Evolutionary conservation across 1,284 basidiomycete species (phyloP).

Genomic region (Ustilago cynodontis): DNA sequence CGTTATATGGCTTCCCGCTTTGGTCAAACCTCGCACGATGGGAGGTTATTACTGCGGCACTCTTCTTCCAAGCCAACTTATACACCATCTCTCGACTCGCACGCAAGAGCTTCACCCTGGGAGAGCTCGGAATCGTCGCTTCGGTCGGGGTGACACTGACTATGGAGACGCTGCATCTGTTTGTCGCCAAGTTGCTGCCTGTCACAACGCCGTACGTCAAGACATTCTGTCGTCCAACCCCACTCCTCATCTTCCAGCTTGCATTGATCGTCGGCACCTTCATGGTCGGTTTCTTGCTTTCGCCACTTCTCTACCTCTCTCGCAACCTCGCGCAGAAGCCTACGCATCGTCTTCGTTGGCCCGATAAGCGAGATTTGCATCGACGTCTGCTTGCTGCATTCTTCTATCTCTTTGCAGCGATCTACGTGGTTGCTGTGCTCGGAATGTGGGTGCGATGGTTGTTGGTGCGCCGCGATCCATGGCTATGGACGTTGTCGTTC

Average conservation of each 20-base stretch:
- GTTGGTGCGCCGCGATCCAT: conserved; percentile 85
- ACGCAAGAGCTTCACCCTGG: conserved; percentile 91
- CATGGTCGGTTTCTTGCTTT: conserved; percentile 90
- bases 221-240: conserved; percentile 92
- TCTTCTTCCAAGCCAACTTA: conserved; percentile 91
- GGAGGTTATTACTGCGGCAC: conserved; percentile 80
- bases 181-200: conserved; percentile 58
- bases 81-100: conserved; percentile 91
- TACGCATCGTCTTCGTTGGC: conserved; percentile 86
- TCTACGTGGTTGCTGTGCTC: conserved; percentile 86
- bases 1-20: conserved; percentile 60
- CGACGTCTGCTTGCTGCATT: conserved; percentile 85
- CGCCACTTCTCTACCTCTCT: conserved; percentile 91
- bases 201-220: conserved; percentile 85
- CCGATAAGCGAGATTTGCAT: conserved; percentile 86
- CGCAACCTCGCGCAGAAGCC: conserved; percentile 92
- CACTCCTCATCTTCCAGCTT: conserved; percentile 90
- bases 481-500: conserved; percentile 80
- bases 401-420: conserved; percentile 82
- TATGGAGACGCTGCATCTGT: conserved; percentile 75
- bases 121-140: conserved; percentile 88
- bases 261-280: conserved; percentile 93
- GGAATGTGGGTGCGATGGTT: conserved; percentile 93
- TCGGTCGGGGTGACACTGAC: conserved; percentile 87
- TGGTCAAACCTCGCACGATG: conserved; percentile 58